These are phyloP conservation scores for Pistacia atlantica DNA, from an alignment of 345 rosid genomes.

Conservation along the genomic window DNA sequence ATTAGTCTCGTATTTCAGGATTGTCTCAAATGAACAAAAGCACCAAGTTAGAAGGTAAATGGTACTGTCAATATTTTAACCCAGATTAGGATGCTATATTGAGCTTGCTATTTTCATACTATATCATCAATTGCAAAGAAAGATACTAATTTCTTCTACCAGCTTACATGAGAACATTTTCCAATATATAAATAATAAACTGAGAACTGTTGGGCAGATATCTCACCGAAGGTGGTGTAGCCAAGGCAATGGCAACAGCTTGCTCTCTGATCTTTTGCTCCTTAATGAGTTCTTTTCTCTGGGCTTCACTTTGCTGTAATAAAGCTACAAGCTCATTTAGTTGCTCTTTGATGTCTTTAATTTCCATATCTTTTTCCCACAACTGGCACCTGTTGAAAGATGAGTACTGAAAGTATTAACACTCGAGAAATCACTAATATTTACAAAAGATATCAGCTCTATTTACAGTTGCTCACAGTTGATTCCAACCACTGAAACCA, in stretches of 20 bases:
- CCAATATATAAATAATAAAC: constrained; percentile 3
- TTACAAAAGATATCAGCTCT: not conserved
- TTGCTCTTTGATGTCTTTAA: constrained; percentile 67
- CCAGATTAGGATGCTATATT: not conserved
- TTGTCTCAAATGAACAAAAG: not conserved
- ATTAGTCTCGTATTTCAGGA: not conserved
- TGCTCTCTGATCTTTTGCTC: constrained; percentile 69
- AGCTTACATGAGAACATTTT: not conserved
- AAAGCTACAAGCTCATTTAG: constrained; percentile 59
- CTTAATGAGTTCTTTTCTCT: constrained; percentile 55
- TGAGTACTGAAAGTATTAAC: not conserved
- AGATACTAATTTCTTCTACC: not conserved
- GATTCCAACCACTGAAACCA: constrained; percentile 1
- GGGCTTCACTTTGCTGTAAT: constrained; percentile 60
- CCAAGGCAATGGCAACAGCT: constrained; percentile 57
- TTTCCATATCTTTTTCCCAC: constrained; percentile 69
- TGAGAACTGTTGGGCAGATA: constrained; percentile 6
- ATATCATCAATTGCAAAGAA: not conserved
- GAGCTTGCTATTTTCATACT: not conserved
- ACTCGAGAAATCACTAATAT: not conserved
- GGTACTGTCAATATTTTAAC: not conserved
- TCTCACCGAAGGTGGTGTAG: constrained; percentile 57
- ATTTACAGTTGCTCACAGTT: not conserved
- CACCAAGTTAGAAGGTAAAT: not conserved
- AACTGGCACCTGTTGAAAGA: constrained; percentile 51